Conservation (phyloP, 1,284 basidiomycete genomes). For the Boletus sp. region DNA sequence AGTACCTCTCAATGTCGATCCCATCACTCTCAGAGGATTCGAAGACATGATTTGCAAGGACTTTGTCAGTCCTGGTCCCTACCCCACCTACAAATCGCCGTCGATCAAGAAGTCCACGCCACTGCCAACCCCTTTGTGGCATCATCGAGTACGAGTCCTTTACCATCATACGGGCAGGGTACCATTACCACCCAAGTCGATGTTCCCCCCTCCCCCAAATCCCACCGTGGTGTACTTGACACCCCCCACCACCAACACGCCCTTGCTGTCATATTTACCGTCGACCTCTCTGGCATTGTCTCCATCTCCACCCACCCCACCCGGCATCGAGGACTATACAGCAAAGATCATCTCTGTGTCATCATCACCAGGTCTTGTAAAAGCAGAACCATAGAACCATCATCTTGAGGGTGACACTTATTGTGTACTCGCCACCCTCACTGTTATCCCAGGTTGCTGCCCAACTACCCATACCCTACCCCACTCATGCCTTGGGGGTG, state of each 20-base stretch:
- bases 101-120: constrained; percentile 53
- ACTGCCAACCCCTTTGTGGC: constrained; percentile 53
- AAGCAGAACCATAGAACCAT: constrained; percentile 31
- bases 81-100: constrained; percentile 58
- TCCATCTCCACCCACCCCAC: constrained; percentile 53
- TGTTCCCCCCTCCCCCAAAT: constrained; percentile 23
- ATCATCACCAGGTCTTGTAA: constrained; percentile 36
- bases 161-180: constrained; percentile 48
- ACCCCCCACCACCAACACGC: constrained; percentile 46
- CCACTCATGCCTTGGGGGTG: constrained; percentile 15
- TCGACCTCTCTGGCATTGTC: constrained; percentile 56
- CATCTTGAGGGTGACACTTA: constrained; percentile 33
- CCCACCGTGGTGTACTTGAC: constrained; percentile 26
- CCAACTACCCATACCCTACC: constrained; percentile 33
- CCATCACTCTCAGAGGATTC: constrained; percentile 63
- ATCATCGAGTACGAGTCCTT: constrained; percentile 46
- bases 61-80: constrained; percentile 54
- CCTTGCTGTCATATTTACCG: constrained; percentile 46
- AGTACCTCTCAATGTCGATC: constrained; percentile 81
- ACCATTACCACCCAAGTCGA: constrained; percentile 41
- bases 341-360: constrained; percentile 47
- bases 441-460: constrained; percentile 12
- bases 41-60: constrained; percentile 61
- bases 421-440: constrained; percentile 26
- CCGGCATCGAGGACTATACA: constrained; percentile 44